Evolutionary conservation across 1,139 yeast species (phyloP).

Genomic region (Yamadazyma diddensiae): DNA sequence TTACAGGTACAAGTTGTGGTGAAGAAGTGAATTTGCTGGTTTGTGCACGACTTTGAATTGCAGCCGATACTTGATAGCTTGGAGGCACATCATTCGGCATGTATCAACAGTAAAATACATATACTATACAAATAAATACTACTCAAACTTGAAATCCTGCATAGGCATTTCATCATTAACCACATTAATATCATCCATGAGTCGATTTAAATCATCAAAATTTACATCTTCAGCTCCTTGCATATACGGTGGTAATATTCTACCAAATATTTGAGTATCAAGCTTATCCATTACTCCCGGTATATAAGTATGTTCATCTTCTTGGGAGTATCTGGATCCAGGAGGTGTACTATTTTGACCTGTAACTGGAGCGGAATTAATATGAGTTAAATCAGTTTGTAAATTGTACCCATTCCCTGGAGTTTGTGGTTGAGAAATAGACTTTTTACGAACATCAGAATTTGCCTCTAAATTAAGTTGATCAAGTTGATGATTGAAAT

Average conservation of each 20-base stretch:
- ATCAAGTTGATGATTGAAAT: slow-evolving; percentile 9
- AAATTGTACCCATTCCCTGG: background rate
- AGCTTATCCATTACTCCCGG: slow-evolving; percentile 83
- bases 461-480: background rate
- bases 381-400: background rate
- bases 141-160: slow-evolving; percentile 6
- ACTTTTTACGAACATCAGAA: background rate
- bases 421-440: background rate
- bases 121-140: slow-evolving; percentile 3
- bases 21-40: too few relatives aligned
- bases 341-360: background rate
- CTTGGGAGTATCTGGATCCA: slow-evolving; percentile 1
- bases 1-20: too few relatives aligned
- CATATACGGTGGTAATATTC: slow-evolving; percentile 84
- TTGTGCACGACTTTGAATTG: too few relatives aligned
- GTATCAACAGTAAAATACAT: slow-evolving; percentile 1
- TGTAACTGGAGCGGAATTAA: background rate
- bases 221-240: slow-evolving; percentile 13
- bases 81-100: too few relatives aligned
- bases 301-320: slow-evolving; percentile 37
- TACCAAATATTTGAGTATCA: slow-evolving; percentile 81
- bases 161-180: background rate
- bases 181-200: slow-evolving; percentile 8
- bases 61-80: too few relatives aligned
- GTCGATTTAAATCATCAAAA: slow-evolving; percentile 12